Conservation (phyloP, 2,329 filamentous ascomycete species). For the Fusarium bulbicola region DNA sequence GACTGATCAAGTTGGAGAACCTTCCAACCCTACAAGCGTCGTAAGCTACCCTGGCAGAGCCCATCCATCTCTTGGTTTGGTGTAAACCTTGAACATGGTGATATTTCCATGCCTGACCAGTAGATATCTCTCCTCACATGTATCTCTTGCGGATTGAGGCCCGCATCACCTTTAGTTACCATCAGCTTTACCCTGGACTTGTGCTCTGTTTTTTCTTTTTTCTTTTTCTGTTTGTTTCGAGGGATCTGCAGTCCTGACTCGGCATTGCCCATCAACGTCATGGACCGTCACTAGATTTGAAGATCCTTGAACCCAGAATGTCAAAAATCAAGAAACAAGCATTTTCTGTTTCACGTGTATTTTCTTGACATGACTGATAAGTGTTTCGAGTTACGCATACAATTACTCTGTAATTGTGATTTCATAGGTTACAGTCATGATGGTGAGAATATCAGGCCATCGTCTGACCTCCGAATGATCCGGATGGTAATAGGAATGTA, state of each 20-base stretch:
- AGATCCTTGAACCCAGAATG: conserved; percentile 13
- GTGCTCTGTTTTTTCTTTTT: too few species aligned
- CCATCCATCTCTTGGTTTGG: background rate
- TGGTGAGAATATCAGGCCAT: conserved; percentile 15
- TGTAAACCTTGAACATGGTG: background rate
- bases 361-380: background rate
- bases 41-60: background rate
- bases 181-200: background rate
- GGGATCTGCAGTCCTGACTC: conserved; percentile 19
- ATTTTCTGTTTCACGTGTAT: conserved; percentile 5
- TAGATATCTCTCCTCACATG: background rate
- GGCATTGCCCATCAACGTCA: conserved; percentile 13
- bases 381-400: background rate
- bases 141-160: background rate
- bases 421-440: background rate
- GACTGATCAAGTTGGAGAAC: conserved; percentile 7
- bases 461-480: conserved; percentile 28
- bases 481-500: conserved; percentile 1
- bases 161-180: background rate
- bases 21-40: conserved; percentile 1
- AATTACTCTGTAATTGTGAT: background rate
- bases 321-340: conserved; percentile 17
- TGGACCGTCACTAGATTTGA: conserved; percentile 6
- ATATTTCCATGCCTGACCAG: background rate
- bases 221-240: background rate